Evolutionary conservation across 2,329 filamentous ascomycete genomes (phyloP), one percentile per base, ranked within the genome.

Genomic region (Nemania sp.): DNA sequence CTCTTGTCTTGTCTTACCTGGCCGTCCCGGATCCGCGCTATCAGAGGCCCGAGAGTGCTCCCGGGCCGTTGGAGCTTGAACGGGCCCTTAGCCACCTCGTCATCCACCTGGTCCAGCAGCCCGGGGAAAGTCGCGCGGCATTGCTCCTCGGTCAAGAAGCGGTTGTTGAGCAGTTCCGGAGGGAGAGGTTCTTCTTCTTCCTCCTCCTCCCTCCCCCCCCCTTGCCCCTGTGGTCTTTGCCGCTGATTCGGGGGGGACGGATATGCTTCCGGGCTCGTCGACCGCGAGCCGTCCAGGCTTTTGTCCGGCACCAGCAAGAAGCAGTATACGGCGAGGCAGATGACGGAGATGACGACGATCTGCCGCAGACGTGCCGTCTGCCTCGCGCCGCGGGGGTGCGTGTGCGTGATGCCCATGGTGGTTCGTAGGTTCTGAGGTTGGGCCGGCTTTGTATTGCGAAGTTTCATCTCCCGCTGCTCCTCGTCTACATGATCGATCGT

Each of bases 51-150:
- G n/a, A 74, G 72, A 15, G 76, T 72, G 34, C 69, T 74, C 32
- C 74, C 68, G 47, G 71, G 62, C 25, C 66, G 71, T 54, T 71
- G 49, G 13, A 83, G 71, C 3, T 67, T 67, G 66, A 83, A 83
- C 3, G 76, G 73, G 0, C 81, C 81, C 55, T 77, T 68, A 20
- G 76, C 72, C 1, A 81, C 77, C 7, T 74, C 75, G 50, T 77
- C 68, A 39, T 81, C 79, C 59, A 84, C 76, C 57, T 83, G 77
- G 40, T 75, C 74, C 0, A 75, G 79, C 17, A 84, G 71, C 2
- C 76, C 77, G 1, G 82, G 81, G 62, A 84, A 84, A 1, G 70
- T 67, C 40, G 67, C 67, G 7, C 68, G 64, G 68, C 82, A 84
- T 65, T 83, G 75, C 20, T 74, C 64, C 25, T 77, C 72, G 12